Percentiles rank a stretch among this genome's conserved stretches.
Evolutionary conservation across 2,329 filamentous ascomycete genomes (phyloP).

Genomic region (Phyllosticta capitalensis): DNA sequence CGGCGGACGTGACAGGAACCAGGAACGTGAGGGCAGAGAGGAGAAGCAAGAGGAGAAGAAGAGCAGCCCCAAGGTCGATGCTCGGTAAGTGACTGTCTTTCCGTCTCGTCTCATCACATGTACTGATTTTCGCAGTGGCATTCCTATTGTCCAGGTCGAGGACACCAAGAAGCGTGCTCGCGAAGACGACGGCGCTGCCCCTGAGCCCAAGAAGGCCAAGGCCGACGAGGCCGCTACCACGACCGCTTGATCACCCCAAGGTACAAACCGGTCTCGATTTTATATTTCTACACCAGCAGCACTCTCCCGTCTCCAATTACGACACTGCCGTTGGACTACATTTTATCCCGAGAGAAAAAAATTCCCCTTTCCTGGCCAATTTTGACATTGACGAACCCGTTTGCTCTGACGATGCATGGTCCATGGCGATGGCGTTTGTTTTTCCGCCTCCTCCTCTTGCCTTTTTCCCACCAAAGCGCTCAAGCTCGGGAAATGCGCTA

Average conservation of each 20-base stretch:
- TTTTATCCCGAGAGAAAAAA: background rate
- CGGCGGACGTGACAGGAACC: conserved; percentile 12
- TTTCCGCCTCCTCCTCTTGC: background rate
- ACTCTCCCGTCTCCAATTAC: background rate
- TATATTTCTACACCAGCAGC: background rate
- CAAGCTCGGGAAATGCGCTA: background rate
- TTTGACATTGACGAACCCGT: background rate
- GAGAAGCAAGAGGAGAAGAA: conserved; percentile 8
- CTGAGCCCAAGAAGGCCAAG: conserved; percentile 40
- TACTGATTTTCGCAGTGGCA: conserved; percentile 23
- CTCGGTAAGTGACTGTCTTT: conserved; percentile 4
- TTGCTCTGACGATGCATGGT: background rate
- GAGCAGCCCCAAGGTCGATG: conserved; percentile 1
- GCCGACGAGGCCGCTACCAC: conserved; percentile 2
- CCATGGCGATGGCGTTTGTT: background rate
- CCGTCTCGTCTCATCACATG: conserved; percentile 20
- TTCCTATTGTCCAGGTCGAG: conserved; percentile 12
- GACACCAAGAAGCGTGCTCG: conserved; percentile 37
- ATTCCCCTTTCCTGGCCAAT: background rate
- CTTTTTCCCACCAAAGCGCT: background rate
- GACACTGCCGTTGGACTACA: background rate
- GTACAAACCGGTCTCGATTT: background rate
- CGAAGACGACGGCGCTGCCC: conserved; percentile 30
- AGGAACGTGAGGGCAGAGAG: conserved; percentile 11
- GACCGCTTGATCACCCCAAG: conserved; percentile 4